These are phyloP conservation scores for Diutina mesorugosa DNA, from an alignment of 1,139 yeast genomes.

Conservation along the genomic window DNA sequence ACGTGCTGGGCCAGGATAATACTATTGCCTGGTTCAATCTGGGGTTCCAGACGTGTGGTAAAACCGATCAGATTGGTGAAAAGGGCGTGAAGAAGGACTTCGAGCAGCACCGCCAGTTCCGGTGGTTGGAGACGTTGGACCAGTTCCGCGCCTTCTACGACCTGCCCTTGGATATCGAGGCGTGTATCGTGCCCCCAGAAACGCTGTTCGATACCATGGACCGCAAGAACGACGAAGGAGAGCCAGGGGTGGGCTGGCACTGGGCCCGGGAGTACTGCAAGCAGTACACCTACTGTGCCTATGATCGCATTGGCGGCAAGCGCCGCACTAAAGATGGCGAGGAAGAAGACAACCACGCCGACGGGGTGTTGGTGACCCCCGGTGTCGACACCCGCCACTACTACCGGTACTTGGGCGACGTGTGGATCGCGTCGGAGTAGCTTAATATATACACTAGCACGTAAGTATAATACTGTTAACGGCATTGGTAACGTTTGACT, in stretches of 20 bases:
- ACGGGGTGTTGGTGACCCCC: neutral
- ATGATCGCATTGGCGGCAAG: conserved; percentile 19
- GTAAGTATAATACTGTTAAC: too few species aligned
- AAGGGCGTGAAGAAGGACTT: conserved; percentile 5
- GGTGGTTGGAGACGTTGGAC: conserved; percentile 8
- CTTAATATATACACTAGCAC: too few species aligned
- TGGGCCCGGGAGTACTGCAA: conserved; percentile 16
- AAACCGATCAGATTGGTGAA: conserved; percentile 2
- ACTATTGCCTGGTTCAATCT: conserved; percentile 8
- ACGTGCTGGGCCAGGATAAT: conserved; percentile 10
- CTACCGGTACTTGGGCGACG: neutral
- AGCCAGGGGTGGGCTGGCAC: conserved; percentile 20
- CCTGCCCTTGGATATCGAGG: conserved; percentile 13
- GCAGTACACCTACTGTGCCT: conserved; percentile 28
- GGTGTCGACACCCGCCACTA: neutral
- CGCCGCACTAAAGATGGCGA: neutral
- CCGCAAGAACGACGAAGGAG: conserved; percentile 12
- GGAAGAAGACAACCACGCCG: neutral
- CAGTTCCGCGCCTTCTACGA: conserved; percentile 16
- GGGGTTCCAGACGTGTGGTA: conserved; percentile 8
- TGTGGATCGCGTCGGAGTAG: neutral
- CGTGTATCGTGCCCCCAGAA: conserved; percentile 20
- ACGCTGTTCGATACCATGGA: neutral
- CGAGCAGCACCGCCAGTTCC: conserved; percentile 4
- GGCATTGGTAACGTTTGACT: too few species aligned